Percentiles rank a stretch among this genome's conserved stretches.
Conservation (phyloP, 1,139 yeast species). For the Williopsis jadinii region DNA sequence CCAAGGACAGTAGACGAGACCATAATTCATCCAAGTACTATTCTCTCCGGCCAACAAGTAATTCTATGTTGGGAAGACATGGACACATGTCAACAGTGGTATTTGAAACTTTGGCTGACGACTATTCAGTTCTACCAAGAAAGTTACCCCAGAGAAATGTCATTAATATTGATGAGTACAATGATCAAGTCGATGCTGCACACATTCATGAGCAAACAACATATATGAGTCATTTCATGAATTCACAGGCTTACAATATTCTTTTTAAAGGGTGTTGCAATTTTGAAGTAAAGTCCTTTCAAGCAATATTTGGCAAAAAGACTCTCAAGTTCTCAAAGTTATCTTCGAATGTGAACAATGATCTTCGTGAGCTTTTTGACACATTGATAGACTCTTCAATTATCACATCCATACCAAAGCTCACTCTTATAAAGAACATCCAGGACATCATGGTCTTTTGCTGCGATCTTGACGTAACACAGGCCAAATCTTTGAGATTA, state of each 20-base stretch:
- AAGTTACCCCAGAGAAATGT: background rate
- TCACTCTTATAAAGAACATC: slow-evolving; percentile 5
- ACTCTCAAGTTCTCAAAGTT: slow-evolving; percentile 12
- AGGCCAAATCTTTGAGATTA: slow-evolving; percentile 9
- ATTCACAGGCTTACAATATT: slow-evolving; percentile 9
- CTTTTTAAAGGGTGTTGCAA: slow-evolving; percentile 4
- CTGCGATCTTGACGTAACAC: slow-evolving; percentile 4
- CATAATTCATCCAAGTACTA: slow-evolving; percentile 1
- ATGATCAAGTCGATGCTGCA: background rate
- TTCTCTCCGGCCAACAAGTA: slow-evolving; percentile 9
- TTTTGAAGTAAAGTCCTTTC: slow-evolving; percentile 6
- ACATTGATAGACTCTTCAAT: background rate
- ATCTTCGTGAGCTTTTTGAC: background rate
- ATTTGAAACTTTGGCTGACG: slow-evolving; percentile 15
- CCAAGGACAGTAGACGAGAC: no score
- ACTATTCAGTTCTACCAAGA: slow-evolving; percentile 13
- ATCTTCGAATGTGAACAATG: background rate
- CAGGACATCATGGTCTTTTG: slow-evolving; percentile 12
- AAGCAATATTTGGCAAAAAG: slow-evolving; percentile 7
- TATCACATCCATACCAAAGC: slow-evolving; percentile 3
- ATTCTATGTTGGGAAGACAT: slow-evolving; percentile 12
- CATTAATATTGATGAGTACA: background rate
- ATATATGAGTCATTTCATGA: slow-evolving; percentile 6
- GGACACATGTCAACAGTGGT: slow-evolving; percentile 15
- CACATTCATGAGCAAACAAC: no score